These are phyloP conservation scores for Boletus rubescentipes DNA, from an alignment of 768 basidiomycete genomes.

Conservation along the genomic window DNA sequence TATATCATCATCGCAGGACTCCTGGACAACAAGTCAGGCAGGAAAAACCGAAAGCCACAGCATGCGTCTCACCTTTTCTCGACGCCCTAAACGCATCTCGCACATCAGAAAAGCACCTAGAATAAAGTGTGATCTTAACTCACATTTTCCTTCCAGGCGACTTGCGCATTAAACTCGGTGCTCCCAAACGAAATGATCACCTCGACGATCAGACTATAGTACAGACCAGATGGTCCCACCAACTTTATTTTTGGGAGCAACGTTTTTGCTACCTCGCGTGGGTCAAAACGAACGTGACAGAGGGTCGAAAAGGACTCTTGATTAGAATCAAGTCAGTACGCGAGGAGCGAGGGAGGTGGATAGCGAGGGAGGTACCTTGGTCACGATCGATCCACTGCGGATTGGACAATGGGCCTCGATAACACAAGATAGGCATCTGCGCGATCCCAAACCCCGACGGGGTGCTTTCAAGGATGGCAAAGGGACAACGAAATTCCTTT, in stretches of 20 bases:
- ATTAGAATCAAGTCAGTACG: neutral
- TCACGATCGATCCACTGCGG: slow-evolving; percentile 13
- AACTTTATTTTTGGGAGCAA: slow-evolving; percentile 1
- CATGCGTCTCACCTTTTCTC: slow-evolving; percentile 5
- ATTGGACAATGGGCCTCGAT: slow-evolving; percentile 9
- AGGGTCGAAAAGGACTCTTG: slow-evolving; percentile 15
- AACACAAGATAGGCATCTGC: slow-evolving; percentile 4
- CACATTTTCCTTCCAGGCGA: slow-evolving; percentile 13
- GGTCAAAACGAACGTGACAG: slow-evolving; percentile 7
- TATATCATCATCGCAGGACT: slow-evolving; percentile 7
- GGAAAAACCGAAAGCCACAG: too few species aligned
- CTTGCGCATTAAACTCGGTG: slow-evolving; percentile 27
- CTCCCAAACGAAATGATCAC: slow-evolving; percentile 17
- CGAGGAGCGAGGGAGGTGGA: neutral
- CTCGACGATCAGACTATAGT: slow-evolving; percentile 1
- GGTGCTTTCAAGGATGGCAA: neutral
- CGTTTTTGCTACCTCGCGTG: slow-evolving; percentile 1
- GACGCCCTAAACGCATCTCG: slow-evolving; percentile 1
- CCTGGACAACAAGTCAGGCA: neutral
- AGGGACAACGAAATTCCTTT: slow-evolving; percentile 16
- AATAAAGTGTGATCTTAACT: neutral
- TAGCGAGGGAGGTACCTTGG: neutral
- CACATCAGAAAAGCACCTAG: neutral
- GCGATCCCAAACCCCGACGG: slow-evolving; percentile 2
- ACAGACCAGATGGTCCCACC: neutral